Percentiles rank a stretch among this genome's conserved stretches.
Conservation (phyloP, 768 basidiomycete genomes). For the Boletellus emodensis region DNA sequence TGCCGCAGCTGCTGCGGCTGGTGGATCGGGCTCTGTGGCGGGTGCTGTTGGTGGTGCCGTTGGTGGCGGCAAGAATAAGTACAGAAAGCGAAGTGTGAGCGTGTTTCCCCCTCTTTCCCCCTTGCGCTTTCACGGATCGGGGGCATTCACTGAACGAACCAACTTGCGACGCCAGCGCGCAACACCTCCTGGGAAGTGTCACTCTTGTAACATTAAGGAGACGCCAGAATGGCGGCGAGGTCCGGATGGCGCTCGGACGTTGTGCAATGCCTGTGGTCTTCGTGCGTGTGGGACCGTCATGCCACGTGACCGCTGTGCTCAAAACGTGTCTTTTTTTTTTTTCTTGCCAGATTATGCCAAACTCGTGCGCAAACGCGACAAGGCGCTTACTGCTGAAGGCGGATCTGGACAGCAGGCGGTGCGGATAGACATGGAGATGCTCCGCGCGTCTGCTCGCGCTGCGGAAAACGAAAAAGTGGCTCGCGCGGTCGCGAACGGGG, state of each 20-base stretch:
- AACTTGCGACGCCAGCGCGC: conserved; percentile 55
- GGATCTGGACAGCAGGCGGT: conserved; percentile 38
- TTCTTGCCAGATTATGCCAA: conserved; percentile 68
- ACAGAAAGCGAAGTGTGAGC: conserved; percentile 82
- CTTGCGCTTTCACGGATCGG: background rate
- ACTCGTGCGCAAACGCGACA: conserved; percentile 74
- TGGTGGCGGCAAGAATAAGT: conserved; percentile 60
- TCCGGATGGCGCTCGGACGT: conserved; percentile 77
- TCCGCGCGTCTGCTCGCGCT: conserved; percentile 68
- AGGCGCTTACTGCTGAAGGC: conserved; percentile 52
- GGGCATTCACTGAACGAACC: conserved; percentile 17
- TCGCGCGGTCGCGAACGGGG: conserved; percentile 27
- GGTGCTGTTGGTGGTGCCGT: conserved; percentile 21
- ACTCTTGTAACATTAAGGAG: conserved; percentile 83
- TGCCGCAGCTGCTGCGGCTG: conserved; percentile 38
- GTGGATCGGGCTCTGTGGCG: conserved; percentile 33
- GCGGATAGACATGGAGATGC: conserved; percentile 69
- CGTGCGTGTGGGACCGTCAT: conserved; percentile 39
- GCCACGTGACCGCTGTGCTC: background rate
- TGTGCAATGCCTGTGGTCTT: conserved; percentile 83
- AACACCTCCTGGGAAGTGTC: conserved; percentile 81
- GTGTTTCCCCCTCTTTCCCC: background rate
- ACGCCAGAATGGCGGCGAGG: conserved; percentile 88
- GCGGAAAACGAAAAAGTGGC: conserved; percentile 38
- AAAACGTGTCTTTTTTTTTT: too few relatives aligned